phyloP scores from a whole-genome alignment of 768 basidiomycete species.

The Tulasnella sp. region DNA sequence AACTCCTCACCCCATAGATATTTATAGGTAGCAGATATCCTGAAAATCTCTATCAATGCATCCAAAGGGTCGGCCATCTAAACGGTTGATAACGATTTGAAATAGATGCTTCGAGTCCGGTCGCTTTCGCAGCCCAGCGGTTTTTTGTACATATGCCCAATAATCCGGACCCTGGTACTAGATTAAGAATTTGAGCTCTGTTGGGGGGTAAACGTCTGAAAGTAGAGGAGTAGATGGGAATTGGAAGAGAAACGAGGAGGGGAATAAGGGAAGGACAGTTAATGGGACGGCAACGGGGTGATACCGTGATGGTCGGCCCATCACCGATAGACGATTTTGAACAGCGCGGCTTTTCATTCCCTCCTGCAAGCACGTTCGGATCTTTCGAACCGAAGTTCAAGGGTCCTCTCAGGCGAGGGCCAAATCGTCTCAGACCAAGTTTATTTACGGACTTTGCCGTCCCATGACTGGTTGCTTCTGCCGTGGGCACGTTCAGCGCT shows the following conservation, averaged over 20 bases:
- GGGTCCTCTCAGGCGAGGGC: too few species aligned
- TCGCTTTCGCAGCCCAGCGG: neutral
- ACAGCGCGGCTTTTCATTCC: neutral
- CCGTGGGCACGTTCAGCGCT: neutral
- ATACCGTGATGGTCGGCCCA: too few species aligned
- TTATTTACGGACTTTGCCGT: neutral
- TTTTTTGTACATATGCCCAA: neutral
- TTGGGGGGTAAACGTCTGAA: too few species aligned
- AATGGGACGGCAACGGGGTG: neutral
- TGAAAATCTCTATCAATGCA: neutral
- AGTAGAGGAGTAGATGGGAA: neutral
- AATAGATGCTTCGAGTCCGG: neutral
- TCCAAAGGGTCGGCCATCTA: neutral
- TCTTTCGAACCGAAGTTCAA: neutral
- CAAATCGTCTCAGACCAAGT: neutral
- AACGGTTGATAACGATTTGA: neutral
- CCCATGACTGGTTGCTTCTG: neutral
- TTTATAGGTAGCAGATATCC: neutral
- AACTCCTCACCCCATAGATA: neutral
- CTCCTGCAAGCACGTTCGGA: too few species aligned
- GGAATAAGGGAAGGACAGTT: neutral
- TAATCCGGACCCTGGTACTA: neutral
- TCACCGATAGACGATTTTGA: neutral
- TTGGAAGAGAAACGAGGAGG: neutral
- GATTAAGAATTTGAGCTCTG: neutral